Conservation (phyloP, 305 asterid species). For the Ilex paraguariensis region DNA sequence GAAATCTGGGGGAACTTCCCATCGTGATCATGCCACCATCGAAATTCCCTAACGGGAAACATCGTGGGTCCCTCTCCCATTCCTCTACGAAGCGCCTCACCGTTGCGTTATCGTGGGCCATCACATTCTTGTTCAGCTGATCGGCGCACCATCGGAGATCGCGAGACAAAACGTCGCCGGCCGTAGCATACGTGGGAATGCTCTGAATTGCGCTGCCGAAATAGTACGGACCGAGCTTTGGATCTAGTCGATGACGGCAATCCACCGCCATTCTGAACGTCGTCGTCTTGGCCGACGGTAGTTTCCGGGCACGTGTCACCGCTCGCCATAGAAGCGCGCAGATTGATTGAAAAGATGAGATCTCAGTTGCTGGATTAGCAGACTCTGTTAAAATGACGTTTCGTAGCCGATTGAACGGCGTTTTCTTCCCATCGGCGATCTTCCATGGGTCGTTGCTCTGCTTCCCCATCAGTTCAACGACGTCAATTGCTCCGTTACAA, state of each 20-base stretch:
- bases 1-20: slow-evolving; percentile 51
- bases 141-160: slow-evolving; percentile 48
- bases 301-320: slow-evolving; percentile 36
- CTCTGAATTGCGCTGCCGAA: slow-evolving; percentile 53
- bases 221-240: slow-evolving; percentile 35
- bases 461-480: slow-evolving; percentile 41
- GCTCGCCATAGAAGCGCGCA: slow-evolving; percentile 45
- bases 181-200: slow-evolving; percentile 38
- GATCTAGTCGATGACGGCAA: slow-evolving; percentile 45
- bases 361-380: slow-evolving; percentile 18
- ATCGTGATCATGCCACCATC: slow-evolving; percentile 51
- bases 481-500: slow-evolving; percentile 15
- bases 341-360: slow-evolving; percentile 42
- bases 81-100: slow-evolving; percentile 29
- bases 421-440: slow-evolving; percentile 23
- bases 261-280: slow-evolving; percentile 51
- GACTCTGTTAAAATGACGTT: slow-evolving; percentile 22
- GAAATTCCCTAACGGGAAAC: slow-evolving; percentile 47
- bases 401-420: slow-evolving; percentile 31
- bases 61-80: slow-evolving; percentile 49
- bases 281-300: slow-evolving; percentile 30
- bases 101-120: slow-evolving; percentile 30
- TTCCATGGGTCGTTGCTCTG: slow-evolving; percentile 32
- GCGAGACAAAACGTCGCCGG: slow-evolving; percentile 30
- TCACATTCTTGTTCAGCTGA: slow-evolving; percentile 37